phyloP scores from a whole-genome alignment of 305 asterid species.

The Rubia peregrina region DNA sequence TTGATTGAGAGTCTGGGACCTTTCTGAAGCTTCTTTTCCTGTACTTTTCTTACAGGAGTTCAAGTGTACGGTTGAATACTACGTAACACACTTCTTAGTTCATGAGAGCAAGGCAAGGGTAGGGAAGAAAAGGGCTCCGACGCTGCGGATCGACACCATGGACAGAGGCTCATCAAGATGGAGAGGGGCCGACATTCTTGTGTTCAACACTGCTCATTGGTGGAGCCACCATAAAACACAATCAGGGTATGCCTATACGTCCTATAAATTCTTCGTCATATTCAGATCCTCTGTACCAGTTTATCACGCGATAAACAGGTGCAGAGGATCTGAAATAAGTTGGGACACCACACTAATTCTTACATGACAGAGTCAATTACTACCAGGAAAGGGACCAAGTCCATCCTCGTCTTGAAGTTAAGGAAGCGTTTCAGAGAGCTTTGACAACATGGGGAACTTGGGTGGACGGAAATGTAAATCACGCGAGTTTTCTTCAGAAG shows the following conservation, averaged over 20 bases:
- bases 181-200: slow-evolving; percentile 82
- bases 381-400: slow-evolving; percentile 77
- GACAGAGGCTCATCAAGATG: slow-evolving; percentile 88
- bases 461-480: slow-evolving; percentile 66
- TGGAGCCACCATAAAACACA: slow-evolving; percentile 87
- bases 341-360: not conserved
- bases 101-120: slow-evolving; percentile 79
- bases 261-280: not conserved
- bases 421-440: slow-evolving; percentile 59
- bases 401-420: slow-evolving; percentile 61
- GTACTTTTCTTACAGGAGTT: slow-evolving; percentile 46
- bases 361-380: slow-evolving; percentile 55
- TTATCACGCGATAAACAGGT: not conserved
- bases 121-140: slow-evolving; percentile 61
- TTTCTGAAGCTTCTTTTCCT: not conserved
- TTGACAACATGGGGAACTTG: slow-evolving; percentile 76
- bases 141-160: slow-evolving; percentile 65
- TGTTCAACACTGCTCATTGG: slow-evolving; percentile 95
- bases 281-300: too few species aligned
- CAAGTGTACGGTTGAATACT: slow-evolving; percentile 71
- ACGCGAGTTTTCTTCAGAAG: slow-evolving; percentile 80
- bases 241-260: slow-evolving; percentile 52
- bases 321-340: not conserved
- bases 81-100: slow-evolving; percentile 74
- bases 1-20: not conserved